Evolutionary conservation across 2,329 filamentous ascomycete species (phyloP).

Genomic region (Leptographium lundbergii): DNA sequence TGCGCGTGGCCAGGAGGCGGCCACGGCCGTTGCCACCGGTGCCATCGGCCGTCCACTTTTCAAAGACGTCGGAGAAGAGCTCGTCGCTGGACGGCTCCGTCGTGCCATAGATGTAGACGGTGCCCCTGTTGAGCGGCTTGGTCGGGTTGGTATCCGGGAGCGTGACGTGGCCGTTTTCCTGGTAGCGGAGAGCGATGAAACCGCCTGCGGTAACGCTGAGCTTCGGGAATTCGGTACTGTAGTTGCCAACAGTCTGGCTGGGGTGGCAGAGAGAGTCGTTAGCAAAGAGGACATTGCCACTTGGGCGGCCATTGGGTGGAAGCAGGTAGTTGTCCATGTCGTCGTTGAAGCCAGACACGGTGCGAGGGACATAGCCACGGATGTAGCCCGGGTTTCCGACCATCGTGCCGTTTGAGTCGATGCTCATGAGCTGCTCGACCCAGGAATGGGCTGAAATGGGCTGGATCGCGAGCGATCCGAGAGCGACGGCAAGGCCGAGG

Average conservation of each 20-base stretch:
- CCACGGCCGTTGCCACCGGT: slow-evolving; percentile 71
- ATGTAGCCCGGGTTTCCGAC: slow-evolving; percentile 58
- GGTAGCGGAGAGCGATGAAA: slow-evolving; percentile 52
- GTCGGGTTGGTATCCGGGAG: slow-evolving; percentile 39
- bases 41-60: slow-evolving; percentile 66
- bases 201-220: slow-evolving; percentile 50
- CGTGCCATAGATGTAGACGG: slow-evolving; percentile 66
- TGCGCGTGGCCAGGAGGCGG: slow-evolving; percentile 59
- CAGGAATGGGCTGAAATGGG: slow-evolving; percentile 55
- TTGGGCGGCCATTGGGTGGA: slow-evolving; percentile 36
- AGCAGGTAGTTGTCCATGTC: slow-evolving; percentile 49
- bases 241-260: slow-evolving; percentile 45
- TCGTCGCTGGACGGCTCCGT: slow-evolving; percentile 39
- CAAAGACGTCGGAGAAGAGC: slow-evolving; percentile 51
- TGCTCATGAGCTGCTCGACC: slow-evolving; percentile 63
- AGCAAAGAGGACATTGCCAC: slow-evolving; percentile 32
- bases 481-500: background rate
- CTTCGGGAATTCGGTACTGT: slow-evolving; percentile 46
- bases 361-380: slow-evolving; percentile 55
- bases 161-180: slow-evolving; percentile 68
- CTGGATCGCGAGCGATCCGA: slow-evolving; percentile 5
- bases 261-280: slow-evolving; percentile 50
- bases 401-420: slow-evolving; percentile 63
- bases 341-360: slow-evolving; percentile 42
- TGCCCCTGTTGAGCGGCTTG: slow-evolving; percentile 55